Base-by-base conservation (phyloP, 1,284 basidiomycete species). In the Tilletia walkeri region DNA sequence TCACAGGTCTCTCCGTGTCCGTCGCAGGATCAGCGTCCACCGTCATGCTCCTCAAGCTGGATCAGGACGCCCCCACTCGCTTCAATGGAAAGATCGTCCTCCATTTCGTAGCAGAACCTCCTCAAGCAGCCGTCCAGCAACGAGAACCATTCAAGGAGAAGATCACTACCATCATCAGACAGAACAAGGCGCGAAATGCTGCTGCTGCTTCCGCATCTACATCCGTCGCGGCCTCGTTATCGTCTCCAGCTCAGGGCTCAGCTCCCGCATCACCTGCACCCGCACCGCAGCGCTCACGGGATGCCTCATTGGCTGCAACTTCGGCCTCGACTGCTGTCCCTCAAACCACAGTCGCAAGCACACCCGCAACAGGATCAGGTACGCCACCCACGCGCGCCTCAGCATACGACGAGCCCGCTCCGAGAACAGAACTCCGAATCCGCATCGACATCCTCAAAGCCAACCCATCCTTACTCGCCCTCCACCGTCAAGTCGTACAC, bases 401-500 rank as follows among this genome's bases (percentile, higher is more conserved):
- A 24, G 24, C 56, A 7, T 61, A 61, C 36, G 56, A 61, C 36
- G 56, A 61, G 9, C 56, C 24, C 5, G 18, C 56, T 10, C 18
- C n/a, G 9, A n/a, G 56, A n/a, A 61, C 56, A 10, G 81, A 80
- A 68, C 73, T 82, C 30, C 76, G 78, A 66, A 72, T 82, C 38
- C 75, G 82, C 20, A 75, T 80, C 50, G 68, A 70, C 48, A 75
- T 83, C 53, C 78, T 82, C 41, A 73, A 75, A 7, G 74, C 79
- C 39, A 77, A 82, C 36, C 76, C 80, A 0, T 47, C 68, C 10
- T 75, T 83, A 4, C 70, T 75, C 10, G 69, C 78, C 1, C 72
- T 83, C 3, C 81, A 82, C 74, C 78, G 77, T 38, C 78, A 83
- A 36, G 76, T 82, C 34, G 82, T 83, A 65, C 78, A 78, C 20